Base-by-base conservation (phyloP, 2,329 filamentous ascomycete genomes). In the Beauveria sp. region DNA sequence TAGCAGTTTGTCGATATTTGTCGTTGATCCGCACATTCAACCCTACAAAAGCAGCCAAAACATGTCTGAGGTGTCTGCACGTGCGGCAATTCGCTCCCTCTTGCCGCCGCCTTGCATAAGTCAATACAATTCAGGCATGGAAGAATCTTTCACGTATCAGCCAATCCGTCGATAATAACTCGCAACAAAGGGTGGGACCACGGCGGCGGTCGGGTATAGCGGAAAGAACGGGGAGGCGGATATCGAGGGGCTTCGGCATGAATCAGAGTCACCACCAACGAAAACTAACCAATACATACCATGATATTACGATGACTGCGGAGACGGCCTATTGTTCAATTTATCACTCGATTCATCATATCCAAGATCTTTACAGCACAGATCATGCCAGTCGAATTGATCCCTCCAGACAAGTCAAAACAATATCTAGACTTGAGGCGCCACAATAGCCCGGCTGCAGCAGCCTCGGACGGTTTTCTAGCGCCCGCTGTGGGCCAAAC, bases 401-500 rank as follows among this genome's bases (percentile, higher is more conserved):
- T 54, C 14, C 34, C 34, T 26, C 14, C 12, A 53, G 26, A 18
- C 3, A 18, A 43, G 52, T 44, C 24, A 24, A 43, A 12, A 24
- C 28, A 12, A 16, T 6, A 43, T 20, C 20, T 9, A 10, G 7
- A 20, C 40, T 30, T 8, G 9, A 14, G 14, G 30, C 37, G 55
- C 46, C 55, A 52, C 47, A 24, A 51, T 47, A 51, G 14, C 43
- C 37, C 10, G 18, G 5, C 43, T 34, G 54, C 41, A 24, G 37
- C 44, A 53, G 40, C 26, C 50, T 46, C 53, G 22, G 53, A 46
- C 53, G 28, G 20, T 55, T 50, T 61, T 55, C 50, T 55, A 61
- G 58, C 50, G 28, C 28, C 58, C 58, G 51, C 10, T 54, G 51
- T 55, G 58, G 58, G 18, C 22, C 44, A 41, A 8, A 7, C 24